phyloP scores from a whole-genome alignment of 2,329 filamentous ascomycete genomes.

The Cytospora mali region DNA sequence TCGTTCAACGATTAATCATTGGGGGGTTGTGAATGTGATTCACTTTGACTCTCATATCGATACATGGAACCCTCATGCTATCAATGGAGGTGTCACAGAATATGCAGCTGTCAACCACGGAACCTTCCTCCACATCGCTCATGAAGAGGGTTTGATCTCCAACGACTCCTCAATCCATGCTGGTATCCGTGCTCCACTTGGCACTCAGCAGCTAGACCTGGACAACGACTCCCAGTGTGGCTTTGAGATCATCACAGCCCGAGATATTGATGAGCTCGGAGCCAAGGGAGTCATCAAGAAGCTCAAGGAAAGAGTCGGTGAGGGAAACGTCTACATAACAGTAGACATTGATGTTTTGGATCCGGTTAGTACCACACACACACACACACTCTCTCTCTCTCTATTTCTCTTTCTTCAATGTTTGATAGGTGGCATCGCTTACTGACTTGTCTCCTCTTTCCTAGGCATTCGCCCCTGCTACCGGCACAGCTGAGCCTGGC shows the following conservation, averaged over 20 bases:
- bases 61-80: constrained; percentile 69
- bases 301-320: constrained; percentile 60
- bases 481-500: constrained; percentile 76
- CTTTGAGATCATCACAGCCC: constrained; percentile 58
- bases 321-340: constrained; percentile 66
- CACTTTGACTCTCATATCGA: constrained; percentile 72
- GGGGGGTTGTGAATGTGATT: constrained; percentile 62
- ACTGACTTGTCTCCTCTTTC: neutral
- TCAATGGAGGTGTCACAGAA: constrained; percentile 59
- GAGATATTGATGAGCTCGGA: constrained; percentile 74
- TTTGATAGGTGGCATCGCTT: constrained; percentile 40
- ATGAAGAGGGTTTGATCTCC: constrained; percentile 60
- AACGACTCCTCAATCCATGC: constrained; percentile 60
- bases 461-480: constrained; percentile 48
- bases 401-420: too few species aligned
- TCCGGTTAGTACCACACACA: constrained; percentile 50
- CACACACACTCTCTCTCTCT: too few species aligned
- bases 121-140: constrained; percentile 63
- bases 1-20: constrained; percentile 59
- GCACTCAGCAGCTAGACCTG: constrained; percentile 50
- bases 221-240: constrained; percentile 60
- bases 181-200: constrained; percentile 58
- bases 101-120: constrained; percentile 64
- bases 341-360: constrained; percentile 83
- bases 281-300: constrained; percentile 64